phyloP scores from a whole-genome alignment of 306 rosid genomes.

The Citrullus colocynthis region DNA sequence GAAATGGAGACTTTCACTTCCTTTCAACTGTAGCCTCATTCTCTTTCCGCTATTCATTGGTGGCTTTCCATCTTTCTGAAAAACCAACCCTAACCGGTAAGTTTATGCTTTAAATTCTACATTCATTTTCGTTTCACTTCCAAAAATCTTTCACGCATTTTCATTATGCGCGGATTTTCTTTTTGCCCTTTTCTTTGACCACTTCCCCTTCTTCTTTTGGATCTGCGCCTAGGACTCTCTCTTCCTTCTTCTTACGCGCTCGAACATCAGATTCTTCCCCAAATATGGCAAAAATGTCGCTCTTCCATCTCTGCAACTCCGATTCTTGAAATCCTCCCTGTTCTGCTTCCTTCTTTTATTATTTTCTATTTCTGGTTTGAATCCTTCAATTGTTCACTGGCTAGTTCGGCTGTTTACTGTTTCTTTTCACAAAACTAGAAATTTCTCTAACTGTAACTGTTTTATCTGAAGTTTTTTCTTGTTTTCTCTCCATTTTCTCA shows the following conservation, averaged over 20 bases:
- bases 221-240: neutral
- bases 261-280: neutral
- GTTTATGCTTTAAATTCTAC: neutral
- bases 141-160: slow-evolving; percentile 1
- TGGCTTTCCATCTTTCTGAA: neutral
- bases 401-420: neutral
- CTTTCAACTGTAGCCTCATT: neutral
- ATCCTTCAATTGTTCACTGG: neutral
- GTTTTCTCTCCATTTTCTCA: neutral
- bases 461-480: neutral
- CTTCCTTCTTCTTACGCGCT: neutral
- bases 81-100: slow-evolving; percentile 2
- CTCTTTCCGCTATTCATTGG: slow-evolving; percentile 3
- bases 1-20: neutral
- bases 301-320: neutral
- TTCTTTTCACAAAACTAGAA: neutral
- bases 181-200: neutral
- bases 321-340: neutral
- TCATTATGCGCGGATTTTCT: neutral
- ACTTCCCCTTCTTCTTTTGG: neutral
- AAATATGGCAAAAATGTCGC: slow-evolving; percentile 1
- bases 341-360: neutral
- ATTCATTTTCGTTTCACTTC: neutral
- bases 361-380: neutral
- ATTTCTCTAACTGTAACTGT: neutral